Evolutionary conservation across 306 rosid genomes (phyloP).

Genomic region (Vigna angularis): DNA sequence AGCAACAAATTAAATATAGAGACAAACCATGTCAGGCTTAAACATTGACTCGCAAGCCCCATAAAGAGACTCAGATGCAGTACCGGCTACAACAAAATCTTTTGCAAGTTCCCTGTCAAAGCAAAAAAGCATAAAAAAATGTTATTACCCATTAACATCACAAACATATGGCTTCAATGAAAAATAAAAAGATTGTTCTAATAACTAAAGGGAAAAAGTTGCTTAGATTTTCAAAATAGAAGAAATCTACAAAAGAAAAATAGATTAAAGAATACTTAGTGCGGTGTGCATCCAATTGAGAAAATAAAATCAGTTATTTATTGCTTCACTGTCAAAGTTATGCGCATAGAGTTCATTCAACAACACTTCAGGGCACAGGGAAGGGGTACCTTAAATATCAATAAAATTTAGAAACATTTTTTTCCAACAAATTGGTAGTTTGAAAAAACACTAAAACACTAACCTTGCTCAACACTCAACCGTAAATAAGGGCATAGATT

Average conservation of each 20-base stretch:
- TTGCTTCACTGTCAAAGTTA: neutral
- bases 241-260: neutral
- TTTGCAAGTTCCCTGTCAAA: slow-evolving; percentile 21
- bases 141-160: neutral
- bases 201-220: neutral
- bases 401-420: neutral
- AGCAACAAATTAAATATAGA: neutral
- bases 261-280: neutral
- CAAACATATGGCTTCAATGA: neutral
- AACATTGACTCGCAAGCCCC: slow-evolving; percentile 37
- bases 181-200: neutral
- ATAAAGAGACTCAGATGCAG: slow-evolving; percentile 26
- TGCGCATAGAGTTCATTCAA: neutral
- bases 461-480: neutral
- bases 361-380: neutral
- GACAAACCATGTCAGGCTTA: slow-evolving; percentile 35
- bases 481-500: neutral
- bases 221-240: neutral
- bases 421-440: neutral
- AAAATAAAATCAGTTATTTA: neutral
- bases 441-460: neutral
- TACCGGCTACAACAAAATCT: slow-evolving; percentile 30
- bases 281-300: neutral
- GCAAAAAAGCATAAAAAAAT: neutral
- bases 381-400: neutral